These are phyloP conservation scores for Podochytrium sp. DNA, from an alignment of 192 early-diverging fungal species.

Conservation along the genomic window DNA sequence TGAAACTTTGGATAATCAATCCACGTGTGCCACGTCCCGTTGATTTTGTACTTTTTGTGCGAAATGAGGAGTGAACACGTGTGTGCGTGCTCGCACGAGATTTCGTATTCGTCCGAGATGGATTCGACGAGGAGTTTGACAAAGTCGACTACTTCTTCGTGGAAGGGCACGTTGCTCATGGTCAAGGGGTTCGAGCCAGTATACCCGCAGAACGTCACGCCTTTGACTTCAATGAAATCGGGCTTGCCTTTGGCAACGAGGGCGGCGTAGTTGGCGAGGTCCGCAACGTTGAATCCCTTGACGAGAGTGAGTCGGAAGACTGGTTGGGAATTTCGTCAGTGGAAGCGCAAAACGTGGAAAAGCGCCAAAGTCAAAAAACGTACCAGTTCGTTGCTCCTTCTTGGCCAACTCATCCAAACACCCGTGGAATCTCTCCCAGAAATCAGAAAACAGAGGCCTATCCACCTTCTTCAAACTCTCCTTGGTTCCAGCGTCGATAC, in stretches of 20 bases:
- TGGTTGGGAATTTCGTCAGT: too few species aligned
- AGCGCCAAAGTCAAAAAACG: neutral
- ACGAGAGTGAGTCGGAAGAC: conserved; percentile 77
- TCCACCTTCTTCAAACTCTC: conserved; percentile 77
- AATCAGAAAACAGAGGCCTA: conserved; percentile 74
- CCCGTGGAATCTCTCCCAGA: conserved; percentile 71
- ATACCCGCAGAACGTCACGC: conserved; percentile 77
- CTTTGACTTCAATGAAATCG: conserved; percentile 77
- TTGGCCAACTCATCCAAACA: conserved; percentile 65
- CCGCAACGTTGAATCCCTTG: conserved; percentile 72
- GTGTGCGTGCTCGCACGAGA: conserved; percentile 72
- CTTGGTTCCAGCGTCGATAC: conserved; percentile 77
- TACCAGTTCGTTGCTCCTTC: conserved; percentile 69
- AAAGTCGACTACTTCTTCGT: conserved; percentile 72
- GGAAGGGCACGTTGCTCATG: conserved; percentile 66
- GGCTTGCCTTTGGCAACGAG: conserved; percentile 67
- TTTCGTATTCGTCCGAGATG: conserved; percentile 66
- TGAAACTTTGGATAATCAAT: conserved; percentile 77
- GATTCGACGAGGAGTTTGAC: conserved; percentile 56
- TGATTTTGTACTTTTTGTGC: conserved; percentile 65
- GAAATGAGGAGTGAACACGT: conserved; percentile 72
- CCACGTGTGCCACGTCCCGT: conserved; percentile 72
- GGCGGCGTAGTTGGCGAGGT: conserved; percentile 68
- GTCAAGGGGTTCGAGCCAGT: conserved; percentile 67
- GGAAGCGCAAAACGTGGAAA: neutral